Percentiles rank a stretch among this genome's conserved stretches.
Conservation (phyloP, 1,139 yeast genomes). For the Suhomyces bolitotheri region DNA sequence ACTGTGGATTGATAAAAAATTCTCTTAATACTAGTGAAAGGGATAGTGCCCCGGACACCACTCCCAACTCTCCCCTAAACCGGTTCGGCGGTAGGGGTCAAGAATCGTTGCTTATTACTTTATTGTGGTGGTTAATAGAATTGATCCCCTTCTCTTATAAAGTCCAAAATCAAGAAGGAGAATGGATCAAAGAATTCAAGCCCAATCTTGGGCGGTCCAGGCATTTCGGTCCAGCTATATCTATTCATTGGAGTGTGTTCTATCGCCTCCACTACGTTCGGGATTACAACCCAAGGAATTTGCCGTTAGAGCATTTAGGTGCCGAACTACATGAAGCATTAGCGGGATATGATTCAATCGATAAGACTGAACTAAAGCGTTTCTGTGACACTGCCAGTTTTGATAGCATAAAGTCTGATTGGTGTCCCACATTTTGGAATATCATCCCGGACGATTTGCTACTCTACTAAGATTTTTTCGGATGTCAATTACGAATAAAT, state of each 20-base stretch:
- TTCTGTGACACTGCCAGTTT: conserved; percentile 6
- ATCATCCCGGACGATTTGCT: conserved; percentile 45
- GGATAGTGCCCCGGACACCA: conserved; percentile 11
- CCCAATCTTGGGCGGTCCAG: conserved; percentile 59
- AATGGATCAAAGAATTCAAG: conserved; percentile 46
- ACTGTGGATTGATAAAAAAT: too few relatives aligned
- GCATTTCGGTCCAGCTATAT: conserved; percentile 46
- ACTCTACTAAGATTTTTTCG: conserved; percentile 1
- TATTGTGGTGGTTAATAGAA: conserved; percentile 65
- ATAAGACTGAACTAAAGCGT: not conserved
- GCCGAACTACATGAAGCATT: conserved; percentile 23
- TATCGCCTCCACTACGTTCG: conserved; percentile 50
- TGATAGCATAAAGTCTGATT: conserved; percentile 24
- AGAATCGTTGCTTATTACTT: conserved; percentile 18
- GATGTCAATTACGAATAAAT: conserved; percentile 7
- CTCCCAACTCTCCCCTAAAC: conserved; percentile 6
- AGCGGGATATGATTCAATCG: conserved; percentile 14
- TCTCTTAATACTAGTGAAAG: too few relatives aligned
- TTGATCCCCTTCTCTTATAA: conserved; percentile 55
- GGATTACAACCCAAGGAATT: conserved; percentile 47
- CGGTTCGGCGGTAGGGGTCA: conserved; percentile 40
- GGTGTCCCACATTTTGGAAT: conserved; percentile 32
- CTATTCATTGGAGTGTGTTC: conserved; percentile 62
- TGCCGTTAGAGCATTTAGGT: conserved; percentile 37
- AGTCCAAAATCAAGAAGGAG: conserved; percentile 44